These are phyloP conservation scores for Helminthosporium solani DNA, from an alignment of 2,329 filamentous ascomycete genomes.

Conservation along the genomic window DNA sequence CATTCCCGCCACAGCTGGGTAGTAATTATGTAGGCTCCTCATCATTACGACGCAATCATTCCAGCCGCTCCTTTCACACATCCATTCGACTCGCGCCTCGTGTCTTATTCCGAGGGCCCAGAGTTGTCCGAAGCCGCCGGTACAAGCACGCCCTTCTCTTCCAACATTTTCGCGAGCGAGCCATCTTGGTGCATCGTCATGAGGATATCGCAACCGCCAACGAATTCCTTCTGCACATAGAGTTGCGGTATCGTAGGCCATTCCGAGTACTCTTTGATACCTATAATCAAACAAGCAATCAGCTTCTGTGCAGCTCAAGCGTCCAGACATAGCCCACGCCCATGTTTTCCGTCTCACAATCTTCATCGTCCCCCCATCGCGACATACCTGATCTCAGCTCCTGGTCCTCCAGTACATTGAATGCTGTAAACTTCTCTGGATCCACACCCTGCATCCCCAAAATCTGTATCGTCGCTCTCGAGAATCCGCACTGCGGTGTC, in stretches of 20 bases:
- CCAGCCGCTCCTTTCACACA: background rate
- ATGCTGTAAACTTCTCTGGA: constrained; percentile 93
- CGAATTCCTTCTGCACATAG: constrained; percentile 92
- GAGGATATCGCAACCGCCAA: constrained; percentile 96
- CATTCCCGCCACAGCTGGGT: too few relatives aligned
- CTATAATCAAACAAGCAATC: constrained; percentile 47
- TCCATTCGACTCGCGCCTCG: background rate
- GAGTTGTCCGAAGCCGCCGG: constrained; percentile 46
- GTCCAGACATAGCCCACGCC: background rate
- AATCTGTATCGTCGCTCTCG: constrained; percentile 90
- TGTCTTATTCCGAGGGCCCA: constrained; percentile 24
- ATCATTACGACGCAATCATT: background rate
- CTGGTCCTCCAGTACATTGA: constrained; percentile 91
- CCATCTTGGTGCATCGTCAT: constrained; percentile 97
- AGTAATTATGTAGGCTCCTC: background rate
- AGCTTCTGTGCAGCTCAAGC: constrained; percentile 5
- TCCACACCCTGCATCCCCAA: constrained; percentile 92
- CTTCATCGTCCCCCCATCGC: background rate
- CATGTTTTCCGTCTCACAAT: background rate
- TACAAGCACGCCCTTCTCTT: constrained; percentile 86
- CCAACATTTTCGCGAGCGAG: constrained; percentile 84
- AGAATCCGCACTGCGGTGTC: constrained; percentile 95
- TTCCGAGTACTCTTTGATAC: constrained; percentile 98
- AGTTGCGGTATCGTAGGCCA: constrained; percentile 99
- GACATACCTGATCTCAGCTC: constrained; percentile 74